Conservation (phyloP, 805 yeast genomes). For the Jamesozyma gamospora region DNA sequence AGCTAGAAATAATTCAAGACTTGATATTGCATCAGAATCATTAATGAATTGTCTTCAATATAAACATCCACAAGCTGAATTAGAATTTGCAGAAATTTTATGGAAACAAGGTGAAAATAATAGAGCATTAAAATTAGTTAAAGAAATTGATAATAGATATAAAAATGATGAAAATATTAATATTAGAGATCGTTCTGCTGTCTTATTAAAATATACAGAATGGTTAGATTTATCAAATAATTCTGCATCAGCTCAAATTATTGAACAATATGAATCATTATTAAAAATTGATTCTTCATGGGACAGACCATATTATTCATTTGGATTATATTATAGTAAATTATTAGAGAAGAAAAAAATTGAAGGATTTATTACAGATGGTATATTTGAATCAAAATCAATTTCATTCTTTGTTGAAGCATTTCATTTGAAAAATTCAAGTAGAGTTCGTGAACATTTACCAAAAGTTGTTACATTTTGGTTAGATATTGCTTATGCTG, state of each 20-base stretch:
- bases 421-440: conserved; percentile 33
- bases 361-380: conserved; percentile 26
- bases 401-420: conserved; percentile 24
- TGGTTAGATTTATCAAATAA: conserved; percentile 87
- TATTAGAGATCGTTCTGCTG: conserved; percentile 28
- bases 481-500: conserved; percentile 57
- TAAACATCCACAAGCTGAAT: conserved; percentile 38
- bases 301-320: conserved; percentile 72
- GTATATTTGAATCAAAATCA: conserved; percentile 23
- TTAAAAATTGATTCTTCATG: conserved; percentile 44
- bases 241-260: conserved; percentile 63
- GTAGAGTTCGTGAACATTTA: conserved; percentile 67
- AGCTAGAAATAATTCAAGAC: conserved; percentile 56
- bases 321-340: conserved; percentile 73
- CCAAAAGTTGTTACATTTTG: conserved; percentile 88
- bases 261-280: conserved; percentile 56
- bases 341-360: conserved; percentile 56
- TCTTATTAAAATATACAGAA: conserved; percentile 69
- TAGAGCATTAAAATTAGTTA: conserved; percentile 64
- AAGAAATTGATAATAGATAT: conserved; percentile 22
- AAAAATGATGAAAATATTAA: conserved; percentile 8
- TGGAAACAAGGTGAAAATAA: conserved; percentile 88
- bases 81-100: conserved; percentile 70
- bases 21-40: conserved; percentile 62
- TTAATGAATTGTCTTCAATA: conserved; percentile 40